Percentiles rank a stretch among this genome's conserved stretches.
phyloP scores from a whole-genome alignment of 1,284 basidiomycete species.

The Puccinia polysora region DNA sequence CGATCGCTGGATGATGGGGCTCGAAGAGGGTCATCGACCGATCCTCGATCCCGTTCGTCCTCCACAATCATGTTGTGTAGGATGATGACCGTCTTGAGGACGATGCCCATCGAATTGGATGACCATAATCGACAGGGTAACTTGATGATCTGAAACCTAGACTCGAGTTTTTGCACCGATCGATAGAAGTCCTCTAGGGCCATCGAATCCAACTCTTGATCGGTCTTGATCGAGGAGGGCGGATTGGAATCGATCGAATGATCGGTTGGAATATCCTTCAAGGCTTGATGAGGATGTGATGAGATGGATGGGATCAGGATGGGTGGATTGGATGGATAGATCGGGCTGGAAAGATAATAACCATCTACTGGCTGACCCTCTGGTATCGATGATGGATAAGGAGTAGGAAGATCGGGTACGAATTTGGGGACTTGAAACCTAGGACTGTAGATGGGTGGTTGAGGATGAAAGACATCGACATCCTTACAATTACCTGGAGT shows the following conservation, averaged over 20 bases:
- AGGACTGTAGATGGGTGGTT: conserved; percentile 6
- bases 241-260: too few relatives aligned
- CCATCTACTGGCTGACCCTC: background rate
- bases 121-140: conserved; percentile 17
- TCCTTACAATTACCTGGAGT: conserved; percentile 15
- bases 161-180: background rate
- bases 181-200: background rate
- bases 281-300: too few relatives aligned
- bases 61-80: conserved; percentile 29
- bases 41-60: background rate
- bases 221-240: background rate
- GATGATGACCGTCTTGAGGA: conserved; percentile 17
- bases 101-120: conserved; percentile 14
- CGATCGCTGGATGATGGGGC: background rate
- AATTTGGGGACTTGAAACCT: background rate
- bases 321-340: conserved; percentile 1
- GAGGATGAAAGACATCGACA: background rate
- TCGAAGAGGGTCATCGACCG: too few relatives aligned
- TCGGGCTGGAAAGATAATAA: background rate
- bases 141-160: conserved; percentile 9
- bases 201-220: background rate
- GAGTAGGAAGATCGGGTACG: too few relatives aligned
- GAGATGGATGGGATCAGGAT: background rate
- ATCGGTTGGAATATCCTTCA: too few relatives aligned
- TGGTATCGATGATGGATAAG: background rate